phyloP scores from a whole-genome alignment of 768 basidiomycete genomes.

The button mushroom (Agaricus bisporus) region DNA sequence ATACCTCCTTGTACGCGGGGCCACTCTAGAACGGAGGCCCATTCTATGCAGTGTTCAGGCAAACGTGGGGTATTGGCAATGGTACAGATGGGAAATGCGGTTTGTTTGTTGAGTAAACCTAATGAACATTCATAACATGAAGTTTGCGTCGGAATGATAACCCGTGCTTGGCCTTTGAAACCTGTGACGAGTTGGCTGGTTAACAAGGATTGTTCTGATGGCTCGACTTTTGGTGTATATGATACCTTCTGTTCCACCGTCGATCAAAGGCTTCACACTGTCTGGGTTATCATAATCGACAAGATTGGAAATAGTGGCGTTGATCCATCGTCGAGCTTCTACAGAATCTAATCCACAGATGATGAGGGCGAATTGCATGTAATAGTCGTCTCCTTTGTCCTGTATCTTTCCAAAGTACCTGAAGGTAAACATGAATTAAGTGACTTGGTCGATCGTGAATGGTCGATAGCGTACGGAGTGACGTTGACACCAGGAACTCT shows the following conservation, averaged over 20 bases:
- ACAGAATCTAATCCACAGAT: constrained; percentile 98
- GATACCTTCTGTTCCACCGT: constrained; percentile 96
- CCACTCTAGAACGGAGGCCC: constrained; percentile 99
- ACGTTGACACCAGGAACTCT: constrained; percentile 95
- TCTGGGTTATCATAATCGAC: constrained; percentile 93
- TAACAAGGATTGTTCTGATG: background rate
- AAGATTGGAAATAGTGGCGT: constrained; percentile 91
- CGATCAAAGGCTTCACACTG: constrained; percentile 92
- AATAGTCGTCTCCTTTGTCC: constrained; percentile 93
- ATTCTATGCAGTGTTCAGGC: constrained; percentile 98
- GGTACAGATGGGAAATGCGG: constrained; percentile 96
- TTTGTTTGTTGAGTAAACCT: constrained; percentile 97
- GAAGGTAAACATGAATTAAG: constrained; percentile 2
- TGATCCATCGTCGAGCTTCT: constrained; percentile 97
- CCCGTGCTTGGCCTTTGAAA: constrained; percentile 97
- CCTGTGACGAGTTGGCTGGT: constrained; percentile 39
- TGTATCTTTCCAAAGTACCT: constrained; percentile 98
- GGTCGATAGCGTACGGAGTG: constrained; percentile 61
- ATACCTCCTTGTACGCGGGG: constrained; percentile 86
- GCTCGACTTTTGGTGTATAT: background rate
- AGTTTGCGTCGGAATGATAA: constrained; percentile 90
- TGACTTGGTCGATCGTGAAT: background rate
- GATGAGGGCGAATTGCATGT: constrained; percentile 93
- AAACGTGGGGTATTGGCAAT: constrained; percentile 98
- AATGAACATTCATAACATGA: constrained; percentile 98